Evolutionary conservation across 257 asterid genomes (phyloP), one percentile per base, ranked within the genome.

Genomic region (Haberlea rhodopensis): DNA sequence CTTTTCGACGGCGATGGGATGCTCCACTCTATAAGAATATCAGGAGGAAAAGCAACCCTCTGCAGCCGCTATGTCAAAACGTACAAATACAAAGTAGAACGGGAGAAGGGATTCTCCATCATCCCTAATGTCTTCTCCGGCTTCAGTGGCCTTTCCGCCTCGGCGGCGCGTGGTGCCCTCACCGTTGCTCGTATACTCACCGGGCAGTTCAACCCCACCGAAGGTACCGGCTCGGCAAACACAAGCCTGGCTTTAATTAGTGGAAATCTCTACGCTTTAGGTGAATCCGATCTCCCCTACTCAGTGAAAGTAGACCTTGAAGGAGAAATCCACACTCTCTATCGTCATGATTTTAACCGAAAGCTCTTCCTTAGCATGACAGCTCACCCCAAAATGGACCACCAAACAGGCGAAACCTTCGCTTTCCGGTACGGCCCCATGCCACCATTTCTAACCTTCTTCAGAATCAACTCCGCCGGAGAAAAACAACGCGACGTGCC

Each of bases 221-320:
- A 84, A 15, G 97, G 97, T 5, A 49, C 84, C 8, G 94, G 95
- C 20, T 34, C 60, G 2, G 97, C 95, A 6, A 90, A 90, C 76
- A 87, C 95, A 0, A 90, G 90, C 53, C 56, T 90, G 19, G 84
- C 92, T 56, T 46, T 83, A 0, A 69, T 90, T 3, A 81, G 87
- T 1, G 87, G 87, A 15, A 74, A 70, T 4, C 78, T 87, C 21
- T 90, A 70, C 65, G 96, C 97, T 2, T 52, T 85, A 4, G 86
- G 88, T n/a, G 97, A 90, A 60, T 84, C 89, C 0, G 97, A 87
- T 66, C 84, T 87, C 0, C 97, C 97, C 1, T 87, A 87, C 70
- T 60, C 70, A 0, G 67, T 90, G 0, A 79, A 75, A 61, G 13
- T 90, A 3, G 65, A 75, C 10, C 22, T 63, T 1, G 53, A 76